Base-by-base conservation (phyloP, 73 alveolate species). In the Paramecium tetraurelia region DNA sequence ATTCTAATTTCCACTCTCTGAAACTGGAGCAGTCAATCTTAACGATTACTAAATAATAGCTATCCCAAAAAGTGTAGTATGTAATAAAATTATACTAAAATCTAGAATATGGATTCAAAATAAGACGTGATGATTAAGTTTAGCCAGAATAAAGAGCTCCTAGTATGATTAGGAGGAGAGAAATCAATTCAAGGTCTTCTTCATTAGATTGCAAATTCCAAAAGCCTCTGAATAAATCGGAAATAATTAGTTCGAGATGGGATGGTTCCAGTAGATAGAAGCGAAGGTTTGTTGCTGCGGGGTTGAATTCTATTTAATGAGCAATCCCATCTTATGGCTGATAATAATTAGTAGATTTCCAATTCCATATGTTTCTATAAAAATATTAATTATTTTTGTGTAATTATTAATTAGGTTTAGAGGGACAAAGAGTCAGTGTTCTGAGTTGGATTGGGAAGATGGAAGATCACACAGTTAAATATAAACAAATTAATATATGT, bases 31-130 rank as follows among this genome's bases (percentile, higher is more conserved):
- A 2, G 70, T 77, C 18, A 77, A 77, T 38, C 33, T 77, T 20
- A 38, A 77, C 40, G 89, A 77, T 38, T 77, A 27, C 24, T 58
- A 77, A 31, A 12, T 77, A 16, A 38, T 77, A 41, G 89, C 89
- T 16, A 77, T 77, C 14, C 89, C 89, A n/a, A 77, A 77, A 31
- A 20, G 89, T 21, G 41, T 77, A 16, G 21, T 77, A 35, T 77
- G 89, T 77, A 77, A 3, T 77, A 77, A 7, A 41, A 35, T 12
- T 41, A 77, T 77, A 8, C 24, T 77, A 12, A 11, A 35, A 27
- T 4, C 59, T 48, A 77, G 89, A 77, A 21, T 77, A 38, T 40
- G 89, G 89, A 9, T n/a, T 77, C 48, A 59, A 59, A 59, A 10
- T 59, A 1, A 29, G 20, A 59, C 24, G 10, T 20, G 20, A 22